Evolutionary conservation across 2,329 filamentous ascomycete genomes (phyloP).

Genomic region (Phaeosphaeria sp.): DNA sequence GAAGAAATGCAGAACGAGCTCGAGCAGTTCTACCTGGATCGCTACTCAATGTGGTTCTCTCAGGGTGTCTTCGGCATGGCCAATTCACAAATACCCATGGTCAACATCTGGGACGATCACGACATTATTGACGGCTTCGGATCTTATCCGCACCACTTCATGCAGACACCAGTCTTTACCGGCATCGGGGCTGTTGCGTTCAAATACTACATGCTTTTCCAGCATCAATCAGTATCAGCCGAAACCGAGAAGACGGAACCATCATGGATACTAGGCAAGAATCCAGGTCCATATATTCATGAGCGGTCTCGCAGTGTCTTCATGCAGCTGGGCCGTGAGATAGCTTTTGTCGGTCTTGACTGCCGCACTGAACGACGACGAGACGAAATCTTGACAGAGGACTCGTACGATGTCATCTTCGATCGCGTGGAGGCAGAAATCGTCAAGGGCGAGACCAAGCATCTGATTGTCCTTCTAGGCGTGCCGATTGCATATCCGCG

Average conservation of each 20-base stretch:
- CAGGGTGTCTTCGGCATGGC: constrained; percentile 94
- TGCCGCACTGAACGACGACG: constrained; percentile 89
- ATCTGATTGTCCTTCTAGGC: constrained; percentile 85
- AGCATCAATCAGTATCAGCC: constrained; percentile 85
- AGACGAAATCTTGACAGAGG: constrained; percentile 78
- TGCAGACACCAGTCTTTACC: constrained; percentile 87
- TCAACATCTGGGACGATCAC: constrained; percentile 98
- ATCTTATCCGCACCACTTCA: constrained; percentile 90
- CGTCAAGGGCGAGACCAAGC: constrained; percentile 82
- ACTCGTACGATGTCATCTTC: constrained; percentile 86
- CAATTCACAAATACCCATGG: constrained; percentile 93
- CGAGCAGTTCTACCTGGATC: constrained; percentile 84
- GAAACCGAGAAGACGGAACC: constrained; percentile 86
- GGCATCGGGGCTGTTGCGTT: constrained; percentile 91
- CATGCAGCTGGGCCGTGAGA: constrained; percentile 78
- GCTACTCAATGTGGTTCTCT: constrained; percentile 95
- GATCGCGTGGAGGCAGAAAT: constrained; percentile 84
- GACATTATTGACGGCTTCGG: constrained; percentile 76
- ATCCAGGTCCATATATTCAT: constrained; percentile 87
- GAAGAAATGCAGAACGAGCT: constrained; percentile 85
- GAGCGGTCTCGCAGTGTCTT: constrained; percentile 86
- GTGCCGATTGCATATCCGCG: constrained; percentile 63
- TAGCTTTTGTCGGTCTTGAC: constrained; percentile 86
- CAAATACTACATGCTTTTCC: constrained; percentile 99
- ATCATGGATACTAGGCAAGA: constrained; percentile 84